Conservation (phyloP, 2,329 filamentous ascomycete genomes). For the Lasiodiplodia sp. region DNA sequence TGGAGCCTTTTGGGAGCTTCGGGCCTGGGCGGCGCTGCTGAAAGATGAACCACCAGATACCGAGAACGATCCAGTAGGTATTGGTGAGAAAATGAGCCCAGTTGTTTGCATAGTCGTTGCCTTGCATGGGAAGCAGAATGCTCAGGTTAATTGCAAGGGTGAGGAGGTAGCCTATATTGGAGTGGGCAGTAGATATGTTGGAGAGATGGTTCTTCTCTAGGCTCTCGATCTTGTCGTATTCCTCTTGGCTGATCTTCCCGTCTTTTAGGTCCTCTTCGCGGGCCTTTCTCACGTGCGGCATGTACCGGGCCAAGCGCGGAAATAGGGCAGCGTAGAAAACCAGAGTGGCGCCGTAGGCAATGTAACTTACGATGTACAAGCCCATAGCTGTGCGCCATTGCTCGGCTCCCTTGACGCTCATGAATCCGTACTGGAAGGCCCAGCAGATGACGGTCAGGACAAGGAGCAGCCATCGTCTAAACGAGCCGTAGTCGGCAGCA, state of each 20-base stretch:
- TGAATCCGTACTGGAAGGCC: constrained; percentile 71
- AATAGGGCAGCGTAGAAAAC: constrained; percentile 57
- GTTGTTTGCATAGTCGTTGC: constrained; percentile 67
- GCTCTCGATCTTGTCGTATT: constrained; percentile 68
- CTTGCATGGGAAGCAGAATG: constrained; percentile 52
- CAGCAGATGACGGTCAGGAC: constrained; percentile 67
- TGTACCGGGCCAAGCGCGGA: constrained; percentile 64
- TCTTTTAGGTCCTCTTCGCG: constrained; percentile 53
- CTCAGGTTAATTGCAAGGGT: constrained; percentile 66
- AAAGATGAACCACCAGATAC: constrained; percentile 71
- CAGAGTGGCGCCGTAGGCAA: constrained; percentile 68
- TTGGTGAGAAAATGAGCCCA: constrained; percentile 71
- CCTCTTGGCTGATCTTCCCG: constrained; percentile 62
- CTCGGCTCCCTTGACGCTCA: constrained; percentile 67
- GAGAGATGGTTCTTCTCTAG: constrained; percentile 70
- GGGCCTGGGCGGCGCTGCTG: constrained; percentile 71
- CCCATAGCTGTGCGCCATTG: constrained; percentile 68
- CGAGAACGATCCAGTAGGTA: constrained; percentile 71
- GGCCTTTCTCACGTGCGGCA: constrained; percentile 59
- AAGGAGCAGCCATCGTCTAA: constrained; percentile 71
- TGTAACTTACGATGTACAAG: constrained; percentile 71
- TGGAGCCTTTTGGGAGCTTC: constrained; percentile 54
- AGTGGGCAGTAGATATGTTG: constrained; percentile 59
- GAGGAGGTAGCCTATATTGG: constrained; percentile 47
- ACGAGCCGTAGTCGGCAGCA: constrained; percentile 60